phyloP scores from a whole-genome alignment of 208 protist species.

The Leishmania tropica region DNA sequence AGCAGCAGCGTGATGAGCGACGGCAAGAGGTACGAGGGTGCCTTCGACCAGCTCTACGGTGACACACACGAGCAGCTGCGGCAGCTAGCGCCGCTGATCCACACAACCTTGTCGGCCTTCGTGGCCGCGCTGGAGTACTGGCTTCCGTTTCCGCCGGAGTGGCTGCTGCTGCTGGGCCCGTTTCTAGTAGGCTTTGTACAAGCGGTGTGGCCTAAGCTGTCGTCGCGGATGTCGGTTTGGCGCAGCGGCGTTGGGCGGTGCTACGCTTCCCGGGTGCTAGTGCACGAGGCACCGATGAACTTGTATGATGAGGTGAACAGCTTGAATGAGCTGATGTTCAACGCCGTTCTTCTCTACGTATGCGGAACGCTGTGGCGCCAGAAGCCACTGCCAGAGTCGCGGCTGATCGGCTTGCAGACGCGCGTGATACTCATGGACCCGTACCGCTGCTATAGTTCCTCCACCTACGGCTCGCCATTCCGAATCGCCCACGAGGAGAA shows the following conservation, averaged over 20 bases:
- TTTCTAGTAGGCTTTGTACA: slow-evolving; percentile 34
- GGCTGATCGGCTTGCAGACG: slow-evolving; percentile 43
- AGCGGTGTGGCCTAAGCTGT: slow-evolving; percentile 27
- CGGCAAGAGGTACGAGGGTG: neutral
- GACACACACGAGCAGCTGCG: slow-evolving; percentile 6
- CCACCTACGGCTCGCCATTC: slow-evolving; percentile 58
- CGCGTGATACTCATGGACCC: slow-evolving; percentile 66
- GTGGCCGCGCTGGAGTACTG: slow-evolving; percentile 14
- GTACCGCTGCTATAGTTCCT: slow-evolving; percentile 40
- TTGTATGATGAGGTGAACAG: slow-evolving; percentile 29
- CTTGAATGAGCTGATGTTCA: slow-evolving; percentile 67
- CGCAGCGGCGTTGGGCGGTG: slow-evolving; percentile 10
- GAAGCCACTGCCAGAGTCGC: slow-evolving; percentile 28
- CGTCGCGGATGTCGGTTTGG: neutral
- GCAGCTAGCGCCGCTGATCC: slow-evolving; percentile 11
- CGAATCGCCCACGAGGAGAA: neutral
- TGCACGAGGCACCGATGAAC: slow-evolving; percentile 25
- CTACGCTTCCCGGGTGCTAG: slow-evolving; percentile 17
- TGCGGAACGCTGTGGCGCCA: slow-evolving; percentile 37
- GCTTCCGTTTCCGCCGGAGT: slow-evolving; percentile 23
- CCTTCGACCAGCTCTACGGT: neutral
- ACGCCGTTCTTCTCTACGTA: slow-evolving; percentile 72
- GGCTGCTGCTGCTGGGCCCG: slow-evolving; percentile 29
- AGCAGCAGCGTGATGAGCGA: neutral
- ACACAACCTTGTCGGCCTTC: slow-evolving; percentile 6